Evolutionary conservation across 1,139 yeast species (phyloP), one percentile per base, ranked within the genome.

Genomic region (Candida anutae): DNA sequence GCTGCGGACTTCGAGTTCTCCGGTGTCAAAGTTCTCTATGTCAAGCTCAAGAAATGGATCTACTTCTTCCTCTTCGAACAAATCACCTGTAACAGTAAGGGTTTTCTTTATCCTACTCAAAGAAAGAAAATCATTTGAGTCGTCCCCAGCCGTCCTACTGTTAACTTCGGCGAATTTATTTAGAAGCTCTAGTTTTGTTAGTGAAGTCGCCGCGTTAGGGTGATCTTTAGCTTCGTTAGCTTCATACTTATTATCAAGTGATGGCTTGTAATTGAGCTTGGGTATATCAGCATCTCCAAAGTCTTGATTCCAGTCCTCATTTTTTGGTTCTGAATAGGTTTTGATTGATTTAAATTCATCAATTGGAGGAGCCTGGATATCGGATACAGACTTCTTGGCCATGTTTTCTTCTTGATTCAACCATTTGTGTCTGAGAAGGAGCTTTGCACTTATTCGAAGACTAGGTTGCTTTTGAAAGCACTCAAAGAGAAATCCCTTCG

Each of bases 401-500:
- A 28, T 40, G 49, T 23, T 46, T 40, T 15, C 24, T 5, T 19
- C 8, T 5, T 20, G 8, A 17, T 17, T 17, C 19, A 77, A 43
- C 94, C 94, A 83, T 17, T 66, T 65, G 45, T 82, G 90, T 22
- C 61, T 56, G 13, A 76, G 51, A 20, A 84, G 56, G 16, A 68
- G 52, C 24, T 57, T 58, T 0, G 93, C 93, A 10, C 71, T 55
- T 2, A 64, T 59, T 34, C 95, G 58, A 16, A 74, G 52, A 23
- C 60, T 62, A 0, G 90, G 85, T 39, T 78, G 79, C 44, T 78
- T 79, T 42, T 81, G 87, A 40, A 88, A 85, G 49, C 97, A 90
- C 33, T 71, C 74, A 31, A 70, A 46, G 11, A 87, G 54, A 42
- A 90, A 83, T 39, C 81, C 87, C 29, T 67, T 62, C 4, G 71